A percentile compares a stretch with the other conserved stretches of the same genome.
phyloP scores from a whole-genome alignment of 352 stramenopile genomes.

The Phytophthora hibernalis region DNA sequence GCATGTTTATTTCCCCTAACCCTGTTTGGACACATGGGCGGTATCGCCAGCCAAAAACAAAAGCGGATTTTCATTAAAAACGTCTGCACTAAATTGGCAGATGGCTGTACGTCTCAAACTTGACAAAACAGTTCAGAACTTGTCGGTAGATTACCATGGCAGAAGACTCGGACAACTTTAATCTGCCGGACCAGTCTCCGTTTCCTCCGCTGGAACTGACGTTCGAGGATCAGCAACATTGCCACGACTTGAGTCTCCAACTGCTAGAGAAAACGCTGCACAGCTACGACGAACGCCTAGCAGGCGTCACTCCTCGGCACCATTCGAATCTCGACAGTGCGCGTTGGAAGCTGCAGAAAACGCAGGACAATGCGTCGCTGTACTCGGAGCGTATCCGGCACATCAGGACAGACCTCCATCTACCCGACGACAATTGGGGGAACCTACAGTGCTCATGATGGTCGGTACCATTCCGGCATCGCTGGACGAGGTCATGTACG shows the following conservation, averaged over 20 bases:
- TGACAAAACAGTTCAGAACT: conserved; percentile 29
- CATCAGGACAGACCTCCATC: conserved; percentile 33
- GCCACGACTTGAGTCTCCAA: conserved; percentile 41
- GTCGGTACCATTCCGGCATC: conserved; percentile 48
- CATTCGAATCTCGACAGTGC: conserved; percentile 42
- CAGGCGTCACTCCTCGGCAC: conserved; percentile 25
- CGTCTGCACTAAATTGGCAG: not conserved
- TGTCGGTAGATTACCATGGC: conserved; percentile 16
- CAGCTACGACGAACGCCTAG: conserved; percentile 45
- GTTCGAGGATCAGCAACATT: conserved; percentile 41
- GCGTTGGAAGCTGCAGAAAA: conserved; percentile 48
- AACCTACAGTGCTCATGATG: conserved; percentile 46
- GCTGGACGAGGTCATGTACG: conserved; percentile 75
- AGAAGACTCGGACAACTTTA: conserved; percentile 19
- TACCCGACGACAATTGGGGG: conserved; percentile 42
- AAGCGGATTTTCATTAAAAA: too few species aligned
- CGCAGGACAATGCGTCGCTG: conserved; percentile 40
- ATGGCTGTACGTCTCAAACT: not conserved
- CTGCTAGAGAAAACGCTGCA: conserved; percentile 45
- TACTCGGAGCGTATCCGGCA: conserved; percentile 42
- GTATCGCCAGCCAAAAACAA: not conserved
- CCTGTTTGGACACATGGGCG: not conserved
- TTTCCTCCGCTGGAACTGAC: conserved; percentile 39
- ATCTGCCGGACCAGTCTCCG: conserved; percentile 37
- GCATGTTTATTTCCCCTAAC: not conserved